phyloP scores from a whole-genome alignment of 805 yeast genomes.

The Barnettozyma populi region DNA sequence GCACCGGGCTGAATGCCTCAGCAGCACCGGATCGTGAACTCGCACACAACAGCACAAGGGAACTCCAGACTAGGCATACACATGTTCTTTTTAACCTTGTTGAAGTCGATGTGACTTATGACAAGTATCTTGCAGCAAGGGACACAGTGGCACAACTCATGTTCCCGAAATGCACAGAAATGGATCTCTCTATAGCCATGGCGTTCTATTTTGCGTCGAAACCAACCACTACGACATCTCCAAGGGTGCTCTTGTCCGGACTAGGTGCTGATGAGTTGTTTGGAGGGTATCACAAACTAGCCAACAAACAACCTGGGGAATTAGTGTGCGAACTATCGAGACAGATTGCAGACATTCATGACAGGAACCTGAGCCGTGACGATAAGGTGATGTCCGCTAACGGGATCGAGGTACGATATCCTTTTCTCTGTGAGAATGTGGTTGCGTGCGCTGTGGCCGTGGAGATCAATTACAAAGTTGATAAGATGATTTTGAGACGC shows the following conservation, averaged over 20 bases:
- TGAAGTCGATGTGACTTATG: slow-evolving; percentile 70
- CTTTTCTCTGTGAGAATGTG: slow-evolving; percentile 66
- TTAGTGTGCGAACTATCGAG: slow-evolving; percentile 55
- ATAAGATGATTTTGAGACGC: slow-evolving; percentile 56
- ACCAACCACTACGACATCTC: slow-evolving; percentile 29
- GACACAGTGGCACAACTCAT: slow-evolving; percentile 58
- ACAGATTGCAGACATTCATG: slow-evolving; percentile 72
- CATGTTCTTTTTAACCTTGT: slow-evolving; percentile 41
- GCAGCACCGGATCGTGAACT: slow-evolving; percentile 85
- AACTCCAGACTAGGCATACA: slow-evolving; percentile 41
- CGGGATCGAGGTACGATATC: slow-evolving; percentile 89
- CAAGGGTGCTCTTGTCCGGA: slow-evolving; percentile 77
- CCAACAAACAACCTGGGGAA: slow-evolving; percentile 34
- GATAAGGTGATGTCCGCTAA: slow-evolving; percentile 81
- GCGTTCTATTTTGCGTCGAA: slow-evolving; percentile 91
- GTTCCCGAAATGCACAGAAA: slow-evolving; percentile 82
- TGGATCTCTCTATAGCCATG: slow-evolving; percentile 93
- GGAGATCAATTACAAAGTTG: slow-evolving; percentile 42
- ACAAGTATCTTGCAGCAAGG: slow-evolving; percentile 49
- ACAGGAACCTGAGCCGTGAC: slow-evolving; percentile 83
- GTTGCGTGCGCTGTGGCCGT: slow-evolving; percentile 41
- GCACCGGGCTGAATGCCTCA: slow-evolving; percentile 53
- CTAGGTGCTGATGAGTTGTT: slow-evolving; percentile 95
- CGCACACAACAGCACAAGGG: slow-evolving; percentile 57
- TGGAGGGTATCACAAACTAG: slow-evolving; percentile 93